Evolutionary conservation across 176 grass and related monocot genomes (phyloP), one percentile per base, ranked within the genome.

Genomic region (Guadua angustifolia): DNA sequence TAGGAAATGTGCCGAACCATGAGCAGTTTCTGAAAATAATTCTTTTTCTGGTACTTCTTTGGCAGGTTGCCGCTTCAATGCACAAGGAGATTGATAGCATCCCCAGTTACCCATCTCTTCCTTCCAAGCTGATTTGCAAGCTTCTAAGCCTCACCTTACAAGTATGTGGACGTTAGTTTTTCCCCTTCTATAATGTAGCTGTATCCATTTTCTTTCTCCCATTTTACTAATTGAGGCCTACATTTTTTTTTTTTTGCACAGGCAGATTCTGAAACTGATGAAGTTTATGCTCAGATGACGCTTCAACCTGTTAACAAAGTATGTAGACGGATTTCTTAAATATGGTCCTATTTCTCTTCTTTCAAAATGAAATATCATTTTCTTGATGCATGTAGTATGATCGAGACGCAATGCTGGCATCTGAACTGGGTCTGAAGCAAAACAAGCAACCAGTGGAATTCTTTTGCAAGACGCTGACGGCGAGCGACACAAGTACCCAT

Each of bases 271-370:
- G 97, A 99, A 93, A 99, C 93, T 0, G 97, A 96, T 81, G 97
- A 99, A 71, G 97, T 96, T 91, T 99, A 99, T 88, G 91, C 97
- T 71, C 93, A 99, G 71, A 99, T 99, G 97, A 94, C 89, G 22
- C 97, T 99, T 94, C 93, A 99, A 49, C 97, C 97, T 69, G 97
- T 99, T 44, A 99, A 88, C 73, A 96, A 99, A 88, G 97, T 99
- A 94, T 50, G 77, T 60, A 62, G 35, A 17, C 11, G 3, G n/a
- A 74, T 6, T 60, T 83, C 6, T 61, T 51, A 44, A 55, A 73
- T 58, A 1, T 55, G 29, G 17, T 49, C 25, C 39, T 16, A 13
- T 46, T 13, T 58, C 33, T 79, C 16, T 61, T 74, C 9, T 56
- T n/a, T 86, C 47, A 24, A 24, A 47, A 18, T 84, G 5, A 65